A percentile compares a stretch with the other conserved stretches of the same genome.
These are phyloP conservation scores for Metschnikowia peoriensis DNA, from an alignment of 805 yeast species.

Conservation along the genomic window DNA sequence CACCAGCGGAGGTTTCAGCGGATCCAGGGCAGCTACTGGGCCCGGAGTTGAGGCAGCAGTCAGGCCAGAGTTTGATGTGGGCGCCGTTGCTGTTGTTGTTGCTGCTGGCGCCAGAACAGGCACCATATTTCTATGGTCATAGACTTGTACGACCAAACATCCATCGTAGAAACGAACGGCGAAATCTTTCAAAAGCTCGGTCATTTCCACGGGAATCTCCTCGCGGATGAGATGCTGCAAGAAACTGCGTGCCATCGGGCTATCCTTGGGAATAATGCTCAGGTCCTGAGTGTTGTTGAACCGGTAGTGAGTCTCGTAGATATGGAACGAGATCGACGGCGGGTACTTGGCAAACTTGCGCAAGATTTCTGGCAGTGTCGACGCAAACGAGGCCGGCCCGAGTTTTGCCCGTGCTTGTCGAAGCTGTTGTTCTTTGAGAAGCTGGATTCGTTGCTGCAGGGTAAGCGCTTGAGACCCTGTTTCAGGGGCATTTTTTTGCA, in stretches of 20 bases:
- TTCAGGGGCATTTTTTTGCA: conserved; percentile 19
- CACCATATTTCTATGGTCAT: conserved; percentile 69
- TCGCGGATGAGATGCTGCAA: conserved; percentile 76
- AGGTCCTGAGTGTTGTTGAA: conserved; percentile 88
- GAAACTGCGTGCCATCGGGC: conserved; percentile 76
- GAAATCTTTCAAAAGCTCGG: conserved; percentile 86
- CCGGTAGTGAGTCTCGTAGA: conserved; percentile 86
- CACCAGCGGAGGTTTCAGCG: neutral
- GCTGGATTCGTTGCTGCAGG: conserved; percentile 20
- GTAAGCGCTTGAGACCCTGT: neutral
- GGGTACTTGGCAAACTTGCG: conserved; percentile 74
- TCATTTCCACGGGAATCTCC: conserved; percentile 82
- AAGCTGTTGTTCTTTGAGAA: conserved; percentile 21
- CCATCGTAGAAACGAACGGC: conserved; percentile 87
- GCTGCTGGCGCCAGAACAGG: neutral
- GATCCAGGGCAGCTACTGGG: neutral
- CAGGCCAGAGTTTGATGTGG: neutral
- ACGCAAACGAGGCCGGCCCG: conserved; percentile 55
- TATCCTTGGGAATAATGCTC: conserved; percentile 68
- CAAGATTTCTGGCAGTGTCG: conserved; percentile 68
- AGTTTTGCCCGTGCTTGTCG: conserved; percentile 23
- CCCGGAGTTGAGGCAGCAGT: neutral
- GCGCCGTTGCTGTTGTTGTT: neutral
- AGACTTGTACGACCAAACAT: conserved; percentile 79
- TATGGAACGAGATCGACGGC: conserved; percentile 84